Base-by-base conservation (phyloP, 2,329 filamentous ascomycete genomes). In the Chaetoscypha palmicola region DNA sequence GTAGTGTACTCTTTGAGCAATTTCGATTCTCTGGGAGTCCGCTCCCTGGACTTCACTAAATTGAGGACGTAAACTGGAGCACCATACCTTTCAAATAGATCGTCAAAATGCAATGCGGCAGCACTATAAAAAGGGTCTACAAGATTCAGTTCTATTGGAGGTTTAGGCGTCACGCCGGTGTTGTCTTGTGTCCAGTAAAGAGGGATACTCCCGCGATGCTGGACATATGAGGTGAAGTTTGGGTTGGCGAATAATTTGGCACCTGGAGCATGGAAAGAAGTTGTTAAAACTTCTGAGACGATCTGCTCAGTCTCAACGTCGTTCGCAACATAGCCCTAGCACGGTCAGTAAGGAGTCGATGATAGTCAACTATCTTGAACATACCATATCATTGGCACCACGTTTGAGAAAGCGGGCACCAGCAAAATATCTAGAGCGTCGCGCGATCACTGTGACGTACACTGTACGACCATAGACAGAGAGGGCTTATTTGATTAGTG, bases 251-350 rank as follows among this genome's bases (percentile, higher is more conserved):
- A 96, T 9, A 95, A 74, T 38, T 79, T 79, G 2, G 86, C 86
- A 0, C 89, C 91, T 3, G 92, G 88, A 2, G 86, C 84, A 66
- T 98, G 92, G 56, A 98, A 96, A 0, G 92, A 96, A 1, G 92
- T 98, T 0, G 89, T 96, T 39, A 91, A 71, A 56, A 89, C 87
- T 61, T 98, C 92, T 0, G 90, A 92, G 4, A 98, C 90, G 48
- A 98, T 96, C 63, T 98, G 92, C 65, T 98, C 92, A 1, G 92
- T 97, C 66, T 98, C 94, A 19, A 98, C 92, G 64, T 98, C 94
- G 60, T 98, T 98, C 41, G 92, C 94, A 43, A 98, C 92, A 62
- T 94, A 94, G 11, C 92, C 91, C 61, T 72, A 35, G 3, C 7
- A 23, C 3, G 11, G 22, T 55, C 30, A 54, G 55, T 39, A 38